Conservation (phyloP, 2,329 filamentous ascomycete genomes). For the Eurotiales sp. region DNA sequence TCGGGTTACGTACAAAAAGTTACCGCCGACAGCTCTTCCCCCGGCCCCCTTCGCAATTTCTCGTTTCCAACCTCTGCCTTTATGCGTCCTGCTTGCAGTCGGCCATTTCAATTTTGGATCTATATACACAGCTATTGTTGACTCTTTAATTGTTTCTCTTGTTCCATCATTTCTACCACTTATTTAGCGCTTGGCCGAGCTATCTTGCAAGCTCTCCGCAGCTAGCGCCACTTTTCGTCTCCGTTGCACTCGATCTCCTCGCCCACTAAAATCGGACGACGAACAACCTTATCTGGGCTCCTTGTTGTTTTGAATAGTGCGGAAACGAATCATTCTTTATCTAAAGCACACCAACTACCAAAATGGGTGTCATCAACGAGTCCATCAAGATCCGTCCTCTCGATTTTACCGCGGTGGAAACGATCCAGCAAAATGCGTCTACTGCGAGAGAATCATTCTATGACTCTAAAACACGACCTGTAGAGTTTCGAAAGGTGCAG, state of each 20-base stretch:
- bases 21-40: too few relatives aligned
- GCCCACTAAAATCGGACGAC: too few relatives aligned
- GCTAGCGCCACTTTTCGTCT: too few relatives aligned
- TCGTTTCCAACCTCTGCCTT: too few relatives aligned
- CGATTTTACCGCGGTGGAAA: slow-evolving; percentile 60
- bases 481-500: slow-evolving; percentile 79
- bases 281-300: background rate
- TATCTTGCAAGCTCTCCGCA: too few relatives aligned
- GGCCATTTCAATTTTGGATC: too few relatives aligned
- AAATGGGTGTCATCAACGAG: slow-evolving; percentile 12
- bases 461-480: slow-evolving; percentile 73
- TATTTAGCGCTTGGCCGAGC: too few relatives aligned
- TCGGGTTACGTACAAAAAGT: too few relatives aligned
- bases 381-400: slow-evolving; percentile 42
- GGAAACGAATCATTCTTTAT: background rate
- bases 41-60: too few relatives aligned
- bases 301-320: background rate
- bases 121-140: background rate
- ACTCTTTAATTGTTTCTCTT: background rate
- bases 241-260: too few relatives aligned
- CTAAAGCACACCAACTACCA: background rate
- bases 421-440: slow-evolving; percentile 60
- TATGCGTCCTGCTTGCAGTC: too few relatives aligned
- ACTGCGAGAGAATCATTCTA: slow-evolving; percentile 66
- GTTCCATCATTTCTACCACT: background rate